These are phyloP conservation scores for Geotrichum fermentans DNA, from an alignment of 1,139 yeast genomes.

Conservation along the genomic window DNA sequence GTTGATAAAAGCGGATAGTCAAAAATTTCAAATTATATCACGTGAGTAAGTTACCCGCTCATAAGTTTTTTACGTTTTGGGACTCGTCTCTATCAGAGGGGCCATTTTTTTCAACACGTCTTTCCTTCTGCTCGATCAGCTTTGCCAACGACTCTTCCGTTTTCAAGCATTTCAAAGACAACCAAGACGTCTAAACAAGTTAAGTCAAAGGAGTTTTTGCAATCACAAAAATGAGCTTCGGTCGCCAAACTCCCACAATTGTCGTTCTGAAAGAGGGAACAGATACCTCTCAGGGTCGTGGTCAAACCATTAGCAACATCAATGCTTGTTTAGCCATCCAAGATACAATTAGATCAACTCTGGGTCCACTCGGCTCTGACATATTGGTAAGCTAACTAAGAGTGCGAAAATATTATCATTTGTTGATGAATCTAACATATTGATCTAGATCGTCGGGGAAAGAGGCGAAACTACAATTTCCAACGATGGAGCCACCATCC, in stretches of 20 bases:
- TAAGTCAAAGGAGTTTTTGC: no score
- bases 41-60: constrained; percentile 9
- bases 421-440: neutral
- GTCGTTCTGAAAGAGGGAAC: constrained; percentile 98
- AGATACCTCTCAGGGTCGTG: constrained; percentile 92
- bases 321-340: constrained; percentile 96
- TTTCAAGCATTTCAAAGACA: neutral
- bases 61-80: no score
- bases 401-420: no score
- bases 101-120: no score
- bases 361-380: constrained; percentile 97
- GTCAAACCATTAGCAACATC: constrained; percentile 90
- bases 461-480: constrained; percentile 90
- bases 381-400: constrained; percentile 45
- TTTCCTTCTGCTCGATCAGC: constrained; percentile 3
- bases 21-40: neutral
- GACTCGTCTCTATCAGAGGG: no score
- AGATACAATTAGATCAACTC: constrained; percentile 88
- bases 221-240: constrained; percentile 61
- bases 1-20: no score
- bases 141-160: neutral
- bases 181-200: neutral
- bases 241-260: constrained; percentile 91
- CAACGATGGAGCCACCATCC: constrained; percentile 96
- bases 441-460: constrained; percentile 55